Evolutionary conservation across 2,329 filamentous ascomycete genomes (phyloP).

Genomic region (Sporothrix globosa): DNA sequence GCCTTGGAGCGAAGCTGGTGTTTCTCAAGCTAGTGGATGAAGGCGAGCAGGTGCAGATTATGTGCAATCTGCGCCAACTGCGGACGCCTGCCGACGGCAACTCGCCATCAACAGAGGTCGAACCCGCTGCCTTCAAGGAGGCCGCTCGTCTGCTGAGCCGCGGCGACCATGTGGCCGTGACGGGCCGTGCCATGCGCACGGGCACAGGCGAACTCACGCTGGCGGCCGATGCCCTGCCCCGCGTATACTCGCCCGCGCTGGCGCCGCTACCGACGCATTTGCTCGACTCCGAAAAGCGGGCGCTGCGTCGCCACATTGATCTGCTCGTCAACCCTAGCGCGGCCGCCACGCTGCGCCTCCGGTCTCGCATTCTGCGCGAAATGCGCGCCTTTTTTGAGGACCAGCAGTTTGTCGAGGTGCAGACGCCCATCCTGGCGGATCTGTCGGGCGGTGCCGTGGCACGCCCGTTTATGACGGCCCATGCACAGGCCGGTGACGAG

Average conservation of each 20-base stretch:
- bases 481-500: neutral
- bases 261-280: conserved; percentile 76
- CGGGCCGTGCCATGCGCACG: conserved; percentile 70
- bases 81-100: neutral
- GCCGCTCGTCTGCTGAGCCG: conserved; percentile 70
- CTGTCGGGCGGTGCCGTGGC: conserved; percentile 86
- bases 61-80: conserved; percentile 67
- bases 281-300: conserved; percentile 70
- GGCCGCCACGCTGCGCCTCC: conserved; percentile 66
- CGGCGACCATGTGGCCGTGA: conserved; percentile 80
- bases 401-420: conserved; percentile 79
- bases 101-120: conserved; percentile 41
- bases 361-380: conserved; percentile 72
- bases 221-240: conserved; percentile 67
- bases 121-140: conserved; percentile 55
- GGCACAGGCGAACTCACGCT: conserved; percentile 76
- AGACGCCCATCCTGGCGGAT: conserved; percentile 83
- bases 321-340: conserved; percentile 74
- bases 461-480: conserved; percentile 76
- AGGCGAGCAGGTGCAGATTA: conserved; percentile 71
- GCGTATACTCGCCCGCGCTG: conserved; percentile 74
- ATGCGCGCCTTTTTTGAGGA: conserved; percentile 74
- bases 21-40: conserved; percentile 82
- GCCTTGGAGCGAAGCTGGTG: conserved; percentile 74
- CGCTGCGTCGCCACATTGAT: conserved; percentile 81